These are phyloP conservation scores for Quercus parvula DNA, from an alignment of 306 rosid genomes.

Conservation along the genomic window DNA sequence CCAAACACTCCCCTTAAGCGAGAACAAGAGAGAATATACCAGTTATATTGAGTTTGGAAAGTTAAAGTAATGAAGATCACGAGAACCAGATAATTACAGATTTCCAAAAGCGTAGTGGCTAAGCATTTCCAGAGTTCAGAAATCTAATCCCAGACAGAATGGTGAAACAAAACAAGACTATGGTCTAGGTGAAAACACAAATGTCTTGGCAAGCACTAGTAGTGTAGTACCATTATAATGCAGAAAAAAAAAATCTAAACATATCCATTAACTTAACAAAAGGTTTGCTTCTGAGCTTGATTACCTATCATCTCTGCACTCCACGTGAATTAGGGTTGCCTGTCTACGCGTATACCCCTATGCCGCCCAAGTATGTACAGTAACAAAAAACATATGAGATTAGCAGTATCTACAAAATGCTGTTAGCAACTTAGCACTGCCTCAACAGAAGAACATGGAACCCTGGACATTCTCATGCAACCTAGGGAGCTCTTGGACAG, in stretches of 20 bases:
- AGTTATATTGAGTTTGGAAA: too few relatives aligned
- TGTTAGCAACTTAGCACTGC: slow-evolving; percentile 4
- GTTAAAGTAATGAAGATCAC: too few relatives aligned
- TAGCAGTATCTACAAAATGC: slow-evolving; percentile 23
- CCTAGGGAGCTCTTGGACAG: slow-evolving; percentile 68
- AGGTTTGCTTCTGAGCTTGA: not conserved
- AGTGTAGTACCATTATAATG: too few relatives aligned
- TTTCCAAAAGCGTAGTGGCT: too few relatives aligned
- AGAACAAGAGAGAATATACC: too few relatives aligned
- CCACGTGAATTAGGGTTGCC: slow-evolving; percentile 23
- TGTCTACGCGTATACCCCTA: slow-evolving; percentile 5
- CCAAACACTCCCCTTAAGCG: too few relatives aligned
- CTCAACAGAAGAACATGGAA: slow-evolving; percentile 87
- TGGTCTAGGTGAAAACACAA: too few relatives aligned
- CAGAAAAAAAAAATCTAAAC: not conserved
- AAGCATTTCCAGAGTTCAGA: too few relatives aligned
- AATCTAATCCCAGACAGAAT: too few relatives aligned
- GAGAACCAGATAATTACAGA: too few relatives aligned
- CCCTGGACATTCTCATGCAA: slow-evolving; percentile 44
- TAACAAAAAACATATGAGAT: slow-evolving; percentile 9
- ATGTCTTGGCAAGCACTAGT: too few relatives aligned
- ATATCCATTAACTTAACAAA: not conserved
- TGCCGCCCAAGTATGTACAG: slow-evolving; percentile 16
- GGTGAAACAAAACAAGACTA: too few relatives aligned
- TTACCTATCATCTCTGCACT: slow-evolving; percentile 11